Conservation (phyloP, 2,329 filamentous ascomycete species). For the Elsinoe perseae region DNA sequence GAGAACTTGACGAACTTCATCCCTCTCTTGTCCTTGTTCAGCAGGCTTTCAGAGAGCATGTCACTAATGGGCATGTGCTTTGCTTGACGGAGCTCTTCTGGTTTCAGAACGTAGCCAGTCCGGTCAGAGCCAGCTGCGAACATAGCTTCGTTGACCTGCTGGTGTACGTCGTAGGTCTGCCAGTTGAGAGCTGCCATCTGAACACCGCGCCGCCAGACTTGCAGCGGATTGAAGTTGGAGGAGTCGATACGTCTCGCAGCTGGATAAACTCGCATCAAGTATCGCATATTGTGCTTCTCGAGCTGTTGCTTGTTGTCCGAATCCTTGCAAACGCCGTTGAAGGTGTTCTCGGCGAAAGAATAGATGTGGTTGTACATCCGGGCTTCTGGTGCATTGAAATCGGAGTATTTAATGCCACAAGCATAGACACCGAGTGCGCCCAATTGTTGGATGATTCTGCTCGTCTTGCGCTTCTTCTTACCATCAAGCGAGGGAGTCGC, state of each 20-base stretch:
- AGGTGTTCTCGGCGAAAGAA: slow-evolving; percentile 86
- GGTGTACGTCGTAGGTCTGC: slow-evolving; percentile 93
- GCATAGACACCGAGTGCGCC: slow-evolving; percentile 77
- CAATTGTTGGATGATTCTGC: slow-evolving; percentile 77
- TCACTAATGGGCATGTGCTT: slow-evolving; percentile 56
- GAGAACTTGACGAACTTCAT: slow-evolving; percentile 77
- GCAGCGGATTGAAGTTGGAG: slow-evolving; percentile 88
- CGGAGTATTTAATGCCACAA: slow-evolving; percentile 73
- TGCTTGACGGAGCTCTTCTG: slow-evolving; percentile 62
- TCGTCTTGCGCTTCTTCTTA: slow-evolving; percentile 54
- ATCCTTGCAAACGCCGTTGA: slow-evolving; percentile 70
- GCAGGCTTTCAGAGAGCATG: slow-evolving; percentile 43
- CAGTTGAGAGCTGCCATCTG: slow-evolving; percentile 98
- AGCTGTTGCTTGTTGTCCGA: slow-evolving; percentile 69
- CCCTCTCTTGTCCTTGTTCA: slow-evolving; percentile 54
- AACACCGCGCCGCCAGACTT: slow-evolving; percentile 89
- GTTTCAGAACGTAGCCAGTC: slow-evolving; percentile 90
- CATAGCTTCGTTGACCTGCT: slow-evolving; percentile 97
- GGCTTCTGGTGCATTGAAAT: slow-evolving; percentile 70
- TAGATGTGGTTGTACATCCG: slow-evolving; percentile 90
- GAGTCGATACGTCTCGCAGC: slow-evolving; percentile 73
- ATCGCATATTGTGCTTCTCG: slow-evolving; percentile 82
- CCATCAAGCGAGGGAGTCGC: slow-evolving; percentile 52
- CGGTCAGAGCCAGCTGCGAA: slow-evolving; percentile 81
- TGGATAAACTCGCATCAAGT: slow-evolving; percentile 91